Base-by-base conservation (phyloP, 306 rosid species). In the Acacia melanoxylon region DNA sequence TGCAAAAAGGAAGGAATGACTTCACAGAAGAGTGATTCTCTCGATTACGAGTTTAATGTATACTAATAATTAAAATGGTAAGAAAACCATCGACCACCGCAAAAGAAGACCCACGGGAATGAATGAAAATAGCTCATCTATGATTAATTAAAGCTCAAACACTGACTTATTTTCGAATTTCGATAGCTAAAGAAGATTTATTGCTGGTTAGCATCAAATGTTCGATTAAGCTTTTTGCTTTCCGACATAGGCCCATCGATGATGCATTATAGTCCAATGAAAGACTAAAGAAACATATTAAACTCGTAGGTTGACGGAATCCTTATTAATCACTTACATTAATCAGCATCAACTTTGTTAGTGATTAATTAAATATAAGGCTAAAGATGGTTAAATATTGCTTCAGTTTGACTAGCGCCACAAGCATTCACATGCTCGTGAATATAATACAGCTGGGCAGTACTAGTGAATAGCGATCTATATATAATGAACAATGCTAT, bases 241-340 rank as follows among this genome's bases (percentile, higher is more conserved):
- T 62, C 63, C 75, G 35, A 74, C 84, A 46, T 79, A 24, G 79
- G 78, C 49, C 76, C 81, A 71, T 81, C 11, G 67, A 73, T 49
- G 75, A 88, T 85, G 82, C 84, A 75, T 58, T 56, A 76, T 80
- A 73, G 78, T 78, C 85, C 84, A 80, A 68, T 85, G 54, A 52
- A 37, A 56, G 46, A 75, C 37, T 79, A 52, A 62, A 49, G 52
- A 70, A 76, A 66, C 25, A 65, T 71, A 10, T 35, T 27, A 51
- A 44, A n/a, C 52, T 22, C 29, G 17, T 77, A 66, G 68, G 84
- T 82, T 69, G 84, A 76, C 84, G 83, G 85, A 85, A 84, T 82
- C 80, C 73, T 45, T 25, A 24, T 37, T 37, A 37, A 37, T 37
- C 41, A 17, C 62, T 13, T 10, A 58, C 67, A 31, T 22, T 44